Conservation (phyloP, 2,329 filamentous ascomycete species). For the Plectosphaerella sp. region DNA sequence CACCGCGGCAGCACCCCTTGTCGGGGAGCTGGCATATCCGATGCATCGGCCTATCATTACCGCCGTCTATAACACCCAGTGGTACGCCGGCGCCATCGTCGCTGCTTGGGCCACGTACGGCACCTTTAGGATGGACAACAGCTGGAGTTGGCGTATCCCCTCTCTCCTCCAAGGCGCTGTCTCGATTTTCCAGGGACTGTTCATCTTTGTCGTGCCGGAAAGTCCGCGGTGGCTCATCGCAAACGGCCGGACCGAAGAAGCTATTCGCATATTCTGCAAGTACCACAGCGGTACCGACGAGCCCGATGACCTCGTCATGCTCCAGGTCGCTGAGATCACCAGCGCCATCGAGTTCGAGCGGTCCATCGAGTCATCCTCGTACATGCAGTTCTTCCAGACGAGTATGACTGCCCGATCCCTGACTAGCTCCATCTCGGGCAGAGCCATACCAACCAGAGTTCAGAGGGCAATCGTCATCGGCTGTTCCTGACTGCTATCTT, state of each 20-base stretch:
- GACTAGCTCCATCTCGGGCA: no score
- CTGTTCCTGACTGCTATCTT: neutral
- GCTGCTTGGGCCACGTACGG: slow-evolving; percentile 13
- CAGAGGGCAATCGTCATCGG: slow-evolving; percentile 12
- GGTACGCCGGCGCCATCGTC: slow-evolving; percentile 9
- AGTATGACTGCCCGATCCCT: no score
- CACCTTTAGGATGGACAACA: neutral
- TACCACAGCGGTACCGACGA: slow-evolving; percentile 44
- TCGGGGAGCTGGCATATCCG: slow-evolving; percentile 27
- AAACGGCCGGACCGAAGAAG: slow-evolving; percentile 40
- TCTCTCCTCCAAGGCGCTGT: slow-evolving; percentile 39
- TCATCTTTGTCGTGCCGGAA: slow-evolving; percentile 27
- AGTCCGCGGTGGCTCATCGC: slow-evolving; percentile 39
- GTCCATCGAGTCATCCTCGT: slow-evolving; percentile 8
- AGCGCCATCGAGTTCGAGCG: slow-evolving; percentile 38
- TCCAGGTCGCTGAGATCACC: slow-evolving; percentile 45
- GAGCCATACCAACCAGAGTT: no score
- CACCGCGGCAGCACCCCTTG: slow-evolving; percentile 24
- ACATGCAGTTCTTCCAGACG: slow-evolving; percentile 14
- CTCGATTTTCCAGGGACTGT: slow-evolving; percentile 30
- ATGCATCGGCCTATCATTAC: slow-evolving; percentile 26
- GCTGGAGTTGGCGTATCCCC: slow-evolving; percentile 38
- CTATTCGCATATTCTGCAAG: slow-evolving; percentile 36
- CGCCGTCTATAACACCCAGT: slow-evolving; percentile 22
- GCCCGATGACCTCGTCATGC: slow-evolving; percentile 36